These are phyloP conservation scores for Henckelia pumila DNA, from an alignment of 257 asterid genomes.

Conservation along the genomic window DNA sequence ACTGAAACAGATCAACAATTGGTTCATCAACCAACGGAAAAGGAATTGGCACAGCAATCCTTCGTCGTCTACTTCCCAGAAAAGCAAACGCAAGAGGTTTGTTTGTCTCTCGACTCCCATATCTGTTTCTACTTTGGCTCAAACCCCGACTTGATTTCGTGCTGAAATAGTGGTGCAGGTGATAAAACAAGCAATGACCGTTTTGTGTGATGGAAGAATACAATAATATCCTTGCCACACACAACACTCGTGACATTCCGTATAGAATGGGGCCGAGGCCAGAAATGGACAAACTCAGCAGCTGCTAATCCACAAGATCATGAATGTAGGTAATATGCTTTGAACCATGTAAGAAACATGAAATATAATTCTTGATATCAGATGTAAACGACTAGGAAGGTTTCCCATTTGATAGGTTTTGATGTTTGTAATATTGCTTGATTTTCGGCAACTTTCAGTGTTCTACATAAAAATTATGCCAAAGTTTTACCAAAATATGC, in stretches of 20 bases:
- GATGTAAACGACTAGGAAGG: conserved; percentile 31
- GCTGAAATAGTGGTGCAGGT: conserved; percentile 48
- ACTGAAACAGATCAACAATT: conserved; percentile 82
- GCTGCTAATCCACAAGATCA: conserved; percentile 18
- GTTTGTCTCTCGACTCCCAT: background rate
- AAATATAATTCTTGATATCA: conserved; percentile 28
- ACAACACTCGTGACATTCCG: conserved; percentile 13
- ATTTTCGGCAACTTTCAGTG: conserved; percentile 7
- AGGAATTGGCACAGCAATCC: conserved; percentile 95
- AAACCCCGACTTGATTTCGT: conserved; percentile 22
- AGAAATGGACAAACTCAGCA: conserved; percentile 4
- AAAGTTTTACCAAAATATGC: background rate
- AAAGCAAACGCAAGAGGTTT: conserved; percentile 90
- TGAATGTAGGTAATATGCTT: conserved; percentile 21
- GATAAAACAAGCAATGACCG: conserved; percentile 39
- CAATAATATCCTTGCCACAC: background rate
- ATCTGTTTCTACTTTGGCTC: background rate
- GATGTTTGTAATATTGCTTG: conserved; percentile 19
- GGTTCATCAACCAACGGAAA: conserved; percentile 96
- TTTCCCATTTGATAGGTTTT: conserved; percentile 19
- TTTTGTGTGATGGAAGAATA: conserved; percentile 25
- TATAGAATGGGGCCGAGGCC: conserved; percentile 13
- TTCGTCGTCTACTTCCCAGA: conserved; percentile 73
- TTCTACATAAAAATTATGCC: background rate
- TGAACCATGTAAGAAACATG: conserved; percentile 11